Evolutionary conservation across 306 rosid species (phyloP), one percentile per base, ranked within the genome.

Genomic region (Abrus pulchellus): DNA sequence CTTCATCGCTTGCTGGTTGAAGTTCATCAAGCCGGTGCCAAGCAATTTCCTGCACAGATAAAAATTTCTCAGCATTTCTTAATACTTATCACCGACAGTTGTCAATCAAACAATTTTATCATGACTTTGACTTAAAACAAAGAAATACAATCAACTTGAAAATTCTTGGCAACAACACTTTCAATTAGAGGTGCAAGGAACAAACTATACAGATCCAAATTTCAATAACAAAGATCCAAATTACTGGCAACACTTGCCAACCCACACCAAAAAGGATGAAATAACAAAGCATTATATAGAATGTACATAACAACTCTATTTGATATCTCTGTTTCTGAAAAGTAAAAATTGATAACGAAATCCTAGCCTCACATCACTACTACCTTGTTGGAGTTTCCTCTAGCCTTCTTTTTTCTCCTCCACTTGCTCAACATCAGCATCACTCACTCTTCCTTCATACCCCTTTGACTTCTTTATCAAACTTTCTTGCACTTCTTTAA

Each of bases 11-110:
- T 4, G 91, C 90, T 49, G 99, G 94, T 63, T 87, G 92, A 80
- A 95, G 91, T 5, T 95, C 99, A 86, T 91, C 99, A 68, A 95
- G 91, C 55, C 96, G 88, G 9, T 93, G 99, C 99, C 99, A 95
- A 10, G 98, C 91, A 73, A 95, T 95, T 90, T 95, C 99, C 99
- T 95, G 89, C 87, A 85, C 76, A 78, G 70, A 78, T 36, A 63
- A 77, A 72, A 65, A 80, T 50, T 49, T 29, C 75, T 88, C 75
- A 85, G 63, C 64, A 76, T 73, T 76, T 20, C 20, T 20, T 20
- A 20, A 20, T 20, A 20, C 32, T 32, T n/a, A 45, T 65, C 43
- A 55, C 41, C 60, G 38, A 68, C 65, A 68, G 6, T 45, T 60
- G 53, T 43, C 30, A 61, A 50, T 33, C 68, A 59, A 36, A 83